Conservation (phyloP, 148 eudicot species). For the Rhododendron mucronatum region DNA sequence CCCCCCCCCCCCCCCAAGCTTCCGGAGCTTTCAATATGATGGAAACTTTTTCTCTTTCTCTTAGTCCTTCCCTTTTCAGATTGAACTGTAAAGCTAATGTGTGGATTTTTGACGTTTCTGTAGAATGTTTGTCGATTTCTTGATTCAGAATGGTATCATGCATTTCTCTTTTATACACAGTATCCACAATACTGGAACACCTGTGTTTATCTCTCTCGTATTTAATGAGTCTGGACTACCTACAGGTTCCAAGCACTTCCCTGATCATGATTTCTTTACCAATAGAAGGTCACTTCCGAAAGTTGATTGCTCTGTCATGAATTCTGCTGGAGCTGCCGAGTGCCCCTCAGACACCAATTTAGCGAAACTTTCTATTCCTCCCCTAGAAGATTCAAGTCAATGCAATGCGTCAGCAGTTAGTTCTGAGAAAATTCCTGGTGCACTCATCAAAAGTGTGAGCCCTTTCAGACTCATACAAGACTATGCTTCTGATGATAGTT, state of each 20-base stretch:
- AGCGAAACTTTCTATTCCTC: constrained; percentile 1
- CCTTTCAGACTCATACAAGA: constrained; percentile 63
- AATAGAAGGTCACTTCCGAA: neutral
- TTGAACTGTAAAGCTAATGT: neutral
- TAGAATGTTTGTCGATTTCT: neutral
- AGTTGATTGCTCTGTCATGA: constrained; percentile 13
- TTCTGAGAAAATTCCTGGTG: constrained; percentile 26
- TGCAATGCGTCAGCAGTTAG: constrained; percentile 21
- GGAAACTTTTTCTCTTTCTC: neutral
- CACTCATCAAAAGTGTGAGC: constrained; percentile 29
- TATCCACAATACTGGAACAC: neutral
- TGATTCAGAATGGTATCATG: neutral
- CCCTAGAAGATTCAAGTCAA: constrained; percentile 11
- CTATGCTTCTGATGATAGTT: constrained; percentile 68
- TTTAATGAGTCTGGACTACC: constrained; percentile 2
- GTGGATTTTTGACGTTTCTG: neutral
- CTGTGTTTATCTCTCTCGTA: neutral
- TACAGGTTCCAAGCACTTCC: neutral
- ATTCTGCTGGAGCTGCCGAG: constrained; percentile 12
- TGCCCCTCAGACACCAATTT: neutral
- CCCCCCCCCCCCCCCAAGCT: neutral
- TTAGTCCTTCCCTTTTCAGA: neutral
- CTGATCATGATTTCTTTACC: constrained; percentile 14
- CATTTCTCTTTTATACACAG: neutral
- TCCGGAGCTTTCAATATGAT: neutral